Conservation (phyloP, 306 rosid species). For the Crotalaria pallida region DNA sequence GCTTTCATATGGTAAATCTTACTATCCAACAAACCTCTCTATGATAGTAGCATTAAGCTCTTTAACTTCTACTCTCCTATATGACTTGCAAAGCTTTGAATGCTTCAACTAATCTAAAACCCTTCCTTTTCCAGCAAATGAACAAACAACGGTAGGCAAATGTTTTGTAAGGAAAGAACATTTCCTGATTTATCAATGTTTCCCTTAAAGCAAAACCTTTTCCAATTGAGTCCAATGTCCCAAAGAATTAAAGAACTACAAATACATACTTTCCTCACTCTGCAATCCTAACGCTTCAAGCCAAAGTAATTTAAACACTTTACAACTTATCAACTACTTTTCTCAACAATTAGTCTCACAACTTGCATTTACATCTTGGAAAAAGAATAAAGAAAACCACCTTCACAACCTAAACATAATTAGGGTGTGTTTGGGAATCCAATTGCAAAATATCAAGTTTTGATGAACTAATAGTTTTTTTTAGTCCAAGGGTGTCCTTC, state of each 20-base stretch:
- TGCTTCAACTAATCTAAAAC: constrained; percentile 10
- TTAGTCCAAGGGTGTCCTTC: too few relatives aligned
- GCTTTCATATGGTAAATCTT: background rate
- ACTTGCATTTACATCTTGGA: background rate
- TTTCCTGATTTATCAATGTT: constrained; percentile 2
- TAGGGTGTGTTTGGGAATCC: too few relatives aligned
- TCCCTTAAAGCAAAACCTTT: background rate
- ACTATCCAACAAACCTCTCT: background rate
- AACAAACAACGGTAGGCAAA: background rate
- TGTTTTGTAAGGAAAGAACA: background rate
- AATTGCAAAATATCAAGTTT: too few relatives aligned
- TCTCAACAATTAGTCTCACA: background rate
- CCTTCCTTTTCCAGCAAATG: constrained; percentile 18
- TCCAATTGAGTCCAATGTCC: background rate
- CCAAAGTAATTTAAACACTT: background rate
- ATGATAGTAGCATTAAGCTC: background rate
- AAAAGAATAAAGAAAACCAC: background rate
- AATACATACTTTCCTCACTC: background rate
- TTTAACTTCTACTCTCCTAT: background rate
- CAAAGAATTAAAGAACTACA: constrained; percentile 23
- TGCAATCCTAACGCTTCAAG: background rate
- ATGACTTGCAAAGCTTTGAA: background rate
- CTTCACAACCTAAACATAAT: background rate
- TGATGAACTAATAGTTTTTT: too few relatives aligned
- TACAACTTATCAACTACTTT: background rate